Evolutionary conservation across 805 yeast species (phyloP), one percentile per base, ranked within the genome.

Genomic region (Starmerella bombi): DNA sequence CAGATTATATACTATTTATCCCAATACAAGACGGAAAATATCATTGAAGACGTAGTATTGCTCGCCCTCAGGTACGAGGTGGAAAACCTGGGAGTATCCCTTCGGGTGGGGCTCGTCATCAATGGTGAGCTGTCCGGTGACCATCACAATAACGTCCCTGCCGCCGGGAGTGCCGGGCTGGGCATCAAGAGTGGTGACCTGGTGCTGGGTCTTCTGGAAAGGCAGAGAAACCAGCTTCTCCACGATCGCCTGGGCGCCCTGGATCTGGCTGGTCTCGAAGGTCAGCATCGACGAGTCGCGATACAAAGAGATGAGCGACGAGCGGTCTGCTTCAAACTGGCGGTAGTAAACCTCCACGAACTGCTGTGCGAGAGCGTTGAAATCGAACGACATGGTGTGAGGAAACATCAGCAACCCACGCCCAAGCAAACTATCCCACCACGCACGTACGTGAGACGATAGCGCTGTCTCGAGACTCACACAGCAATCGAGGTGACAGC

Each of bases 281-380:
- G 98, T 91, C 65, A 91, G 71, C 99, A 91, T 91, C 22, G 96
- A 85, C 61, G 82, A 86, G 47, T 84, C 94, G 61, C 99, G 81
- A 77, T 88, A 88, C 57, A 88, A 74, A 68, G 82, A 80, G 53
- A 93, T 94, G 60, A 88, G 75, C 62, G 81, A 91, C 44, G 84
- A 63, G 71, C 97, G 82, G 66, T 88, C 94, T 55, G 77, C 63
- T 65, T 86, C 96, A 58, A 88, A 88, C 64, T 83, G 94, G 62
- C 82, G 80, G 74, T 88, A 91, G 75, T 91, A 88, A 59, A 85
- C 88, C 63, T 73, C 79, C 58, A 94, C 83, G 67, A 88, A 88
- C 65, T 88, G 94, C 62, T 79, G 71, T 36, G 60, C 56, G 22
- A 54, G 55, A 28, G 53, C 40, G 48, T 45, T 49, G 54, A 54